Evolutionary conservation across 1,284 basidiomycete species (phyloP), one percentile per base, ranked within the genome.

Genomic region (Malassezia globosa): DNA sequence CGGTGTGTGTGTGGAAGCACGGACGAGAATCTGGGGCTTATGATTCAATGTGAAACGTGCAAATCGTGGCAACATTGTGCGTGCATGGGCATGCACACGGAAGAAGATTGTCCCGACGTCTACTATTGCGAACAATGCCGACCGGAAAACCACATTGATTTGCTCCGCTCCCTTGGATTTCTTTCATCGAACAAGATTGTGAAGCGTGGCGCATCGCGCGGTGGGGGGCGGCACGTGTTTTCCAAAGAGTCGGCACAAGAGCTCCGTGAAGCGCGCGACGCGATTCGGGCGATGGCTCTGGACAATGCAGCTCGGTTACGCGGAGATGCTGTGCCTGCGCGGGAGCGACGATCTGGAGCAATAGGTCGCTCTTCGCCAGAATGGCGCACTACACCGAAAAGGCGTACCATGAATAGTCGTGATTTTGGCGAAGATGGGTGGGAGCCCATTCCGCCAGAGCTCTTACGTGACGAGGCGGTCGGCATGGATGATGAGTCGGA

Each of bases 51-150:
- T 75, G 92, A 97, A 75, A 83, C 79, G 46, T 97, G 92, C 77
- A 85, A 87, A 66, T 87, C 87, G 55, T 97, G 92, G 92, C 92
- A 97, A 74, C 92, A 97, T 73, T 90, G 90, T 16, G 79, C 83
- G 25, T 97, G 92, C 75, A 89, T 97, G 82, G 92, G 92, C 41
- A 87, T 87, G 72, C 81, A 83, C 69, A 81, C 81, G 35, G 85
- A 89, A 70, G 83, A 84, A 54, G 82, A 74, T 47, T 74, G 72
- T 45, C 74, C 74, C 2, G 73, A 74, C 42, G 70, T 72, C 53
- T 79, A 97, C 75, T 92, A 83, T 64, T 97, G 94, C 74, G 94
- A 97, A 74, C 77, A 82, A 63, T 97, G 92, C 74, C 80, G 80
- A 58, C 92, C 94, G 8, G 87, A 89, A 56, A 76, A 85, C 39